Base-by-base conservation (phyloP, 345 rosid genomes). In the Camelina hispida region DNA sequence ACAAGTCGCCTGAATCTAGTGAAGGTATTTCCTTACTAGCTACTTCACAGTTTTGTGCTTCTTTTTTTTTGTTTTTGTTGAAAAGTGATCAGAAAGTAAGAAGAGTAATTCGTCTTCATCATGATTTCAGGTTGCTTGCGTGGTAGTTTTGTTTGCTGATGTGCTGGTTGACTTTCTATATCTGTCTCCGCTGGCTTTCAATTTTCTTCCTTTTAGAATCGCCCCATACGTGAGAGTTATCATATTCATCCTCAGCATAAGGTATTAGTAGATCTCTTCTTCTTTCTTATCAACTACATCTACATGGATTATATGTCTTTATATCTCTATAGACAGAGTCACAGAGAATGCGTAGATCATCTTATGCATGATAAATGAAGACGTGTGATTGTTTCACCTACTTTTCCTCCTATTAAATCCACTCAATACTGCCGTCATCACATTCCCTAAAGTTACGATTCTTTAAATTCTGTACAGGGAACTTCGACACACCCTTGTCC, bases 221-320 rank as follows among this genome's bases (percentile, higher is more conserved):
- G 98, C 99, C 14, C 99, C 97, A 22, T 92, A 95, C 50, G 78
- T 89, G 71, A 85, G 98, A 83, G 99, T 95, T 73, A 66, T 87
- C 59, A 43, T 92, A 78, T 87, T 95, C 81, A 83, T 89, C 81
- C 85, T 90, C 59, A 85, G 80, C 79, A 85, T 87, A 30, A 89
- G 97, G 99, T 95, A 91, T 44, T 6, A 2, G 2, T 53, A 20
- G 23, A 69, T 56, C 23, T 8, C 22, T 30, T 53, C 56, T 63
- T 71, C 42, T 52, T 25, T 52, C n/a, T 13, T 47, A 12, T 58
- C 38, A 60, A 59, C 56, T 65, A 20, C 22, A 1, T 62, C 56
- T 57, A n/a, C 22, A 2, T 62, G 38, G 37, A 56, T 56, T 18
- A 25, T 16, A 20, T 69, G 16, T 76, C 42, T 46, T 44, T 6